phyloP scores from a whole-genome alignment of 139 green algal genomes.

The Parachlorella kessleri region DNA sequence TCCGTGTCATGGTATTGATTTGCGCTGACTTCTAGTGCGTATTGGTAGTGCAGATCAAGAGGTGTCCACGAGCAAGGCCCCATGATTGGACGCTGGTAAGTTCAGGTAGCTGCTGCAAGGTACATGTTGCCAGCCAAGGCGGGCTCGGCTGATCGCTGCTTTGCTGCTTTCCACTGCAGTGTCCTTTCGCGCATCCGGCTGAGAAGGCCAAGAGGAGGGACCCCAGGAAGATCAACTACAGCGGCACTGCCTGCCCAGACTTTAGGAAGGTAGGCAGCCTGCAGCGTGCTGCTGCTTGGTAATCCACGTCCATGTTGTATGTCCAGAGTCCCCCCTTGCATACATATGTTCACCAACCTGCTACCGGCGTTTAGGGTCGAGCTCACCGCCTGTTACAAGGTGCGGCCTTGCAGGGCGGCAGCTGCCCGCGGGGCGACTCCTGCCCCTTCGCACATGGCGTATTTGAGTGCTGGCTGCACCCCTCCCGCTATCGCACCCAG shows the following conservation, averaged over 20 bases:
- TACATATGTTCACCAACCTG: background rate
- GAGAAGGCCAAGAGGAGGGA: conserved; percentile 87
- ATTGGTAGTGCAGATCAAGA: conserved; percentile 32
- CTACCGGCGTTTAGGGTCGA: too few relatives aligned
- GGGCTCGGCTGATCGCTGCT: too few relatives aligned
- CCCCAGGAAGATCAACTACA: conserved; percentile 72
- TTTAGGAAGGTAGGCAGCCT: conserved; percentile 78
- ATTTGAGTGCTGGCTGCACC: conserved; percentile 98
- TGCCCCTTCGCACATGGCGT: conserved; percentile 96
- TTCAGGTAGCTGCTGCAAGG: too few relatives aligned
- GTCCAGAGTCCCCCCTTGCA: background rate
- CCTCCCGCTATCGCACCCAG: conserved; percentile 88
- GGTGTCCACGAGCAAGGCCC: conserved; percentile 53
- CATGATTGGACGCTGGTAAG: conserved; percentile 66
- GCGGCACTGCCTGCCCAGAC: conserved; percentile 85
- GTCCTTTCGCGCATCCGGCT: conserved; percentile 65
- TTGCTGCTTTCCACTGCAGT: too few relatives aligned
- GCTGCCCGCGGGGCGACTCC: conserved; percentile 79
- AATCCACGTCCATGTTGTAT: too few relatives aligned
- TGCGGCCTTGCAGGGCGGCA: conserved; percentile 70
- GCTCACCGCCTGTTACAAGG: too few relatives aligned
- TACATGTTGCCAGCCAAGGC: too few relatives aligned
- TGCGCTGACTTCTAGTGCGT: too few relatives aligned
- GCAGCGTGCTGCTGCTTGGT: too few relatives aligned
- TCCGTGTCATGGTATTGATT: background rate